These are phyloP conservation scores for Boletus rubescentipes DNA, from an alignment of 768 basidiomycete genomes.

Conservation along the genomic window DNA sequence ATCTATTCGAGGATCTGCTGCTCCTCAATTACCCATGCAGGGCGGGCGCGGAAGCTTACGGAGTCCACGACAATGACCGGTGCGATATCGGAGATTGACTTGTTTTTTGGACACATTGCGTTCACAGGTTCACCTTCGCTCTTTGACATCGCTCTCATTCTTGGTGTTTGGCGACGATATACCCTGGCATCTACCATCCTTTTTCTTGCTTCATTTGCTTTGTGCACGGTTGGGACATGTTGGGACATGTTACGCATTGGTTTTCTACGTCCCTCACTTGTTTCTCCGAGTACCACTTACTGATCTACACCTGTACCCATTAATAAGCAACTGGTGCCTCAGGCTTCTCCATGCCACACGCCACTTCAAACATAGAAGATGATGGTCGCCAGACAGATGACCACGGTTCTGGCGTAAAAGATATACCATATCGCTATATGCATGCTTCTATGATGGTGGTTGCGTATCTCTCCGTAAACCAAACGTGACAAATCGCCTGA, in stretches of 20 bases:
- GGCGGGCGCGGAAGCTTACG: conserved; percentile 27
- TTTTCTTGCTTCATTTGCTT: background rate
- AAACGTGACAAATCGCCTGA: conserved; percentile 86
- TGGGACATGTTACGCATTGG: background rate
- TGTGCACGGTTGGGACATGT: conserved; percentile 1
- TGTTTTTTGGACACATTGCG: conserved; percentile 22
- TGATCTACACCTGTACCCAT: conserved; percentile 16
- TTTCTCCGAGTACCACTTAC: conserved; percentile 10
- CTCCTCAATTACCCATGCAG: conserved; percentile 32
- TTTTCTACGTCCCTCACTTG: conserved; percentile 1
- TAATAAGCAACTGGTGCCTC: background rate
- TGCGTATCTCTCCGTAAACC: conserved; percentile 73
- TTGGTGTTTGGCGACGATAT: conserved; percentile 13
- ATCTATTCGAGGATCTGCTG: conserved; percentile 18
- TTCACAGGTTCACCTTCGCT: background rate
- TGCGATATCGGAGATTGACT: background rate
- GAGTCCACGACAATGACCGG: conserved; percentile 13
- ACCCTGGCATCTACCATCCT: conserved; percentile 12
- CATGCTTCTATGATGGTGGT: conserved; percentile 21
- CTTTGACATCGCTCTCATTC: conserved; percentile 10
- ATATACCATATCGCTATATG: background rate
- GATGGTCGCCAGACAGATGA: conserved; percentile 11
- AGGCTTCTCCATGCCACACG: background rate
- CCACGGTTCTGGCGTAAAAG: background rate
- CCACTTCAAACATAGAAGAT: background rate